Base-by-base conservation (phyloP, 2,329 filamentous ascomycete genomes). In the Neonectria ditissima region DNA sequence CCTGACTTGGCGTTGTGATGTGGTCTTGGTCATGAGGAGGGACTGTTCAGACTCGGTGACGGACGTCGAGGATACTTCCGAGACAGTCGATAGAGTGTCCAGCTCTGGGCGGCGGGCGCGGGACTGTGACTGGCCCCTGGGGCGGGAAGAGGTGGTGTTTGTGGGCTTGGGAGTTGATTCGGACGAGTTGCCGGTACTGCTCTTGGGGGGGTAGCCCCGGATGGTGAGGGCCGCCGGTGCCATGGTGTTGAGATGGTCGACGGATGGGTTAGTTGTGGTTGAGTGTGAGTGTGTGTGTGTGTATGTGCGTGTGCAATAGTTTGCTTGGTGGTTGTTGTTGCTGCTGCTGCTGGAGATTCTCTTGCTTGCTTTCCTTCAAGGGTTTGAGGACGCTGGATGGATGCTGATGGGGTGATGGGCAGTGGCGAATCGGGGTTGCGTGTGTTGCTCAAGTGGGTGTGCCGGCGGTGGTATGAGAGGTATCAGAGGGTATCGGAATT, bases 61-160 rank as follows among this genome's bases (percentile, higher is more conserved):
- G 30, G 67, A 64, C 18, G 66, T 34, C 18, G 68, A 70, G 4
- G 54, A 71, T 22, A 57, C 65, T 58, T 74, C 72, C 3, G 72
- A 72, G 18, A 74, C 72, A 30, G 72, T 72, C n/a, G 72, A 74
- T 24, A 74, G 63, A 1, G 54, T 55, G 41, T 73, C 70, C 28
- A 65, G 28, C 44, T 71, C 71, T 60, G 61, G 68, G 32, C 54
- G 60, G 52, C 67, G 65, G 20, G 55, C 20, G 11, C 61, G 51
- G 41, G 70, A 69, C 52, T 66, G 65, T n/a, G 71, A 74, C n/a
- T 64, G 59, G 34, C 67, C 67, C 55, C 68, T 52, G 28, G 63
- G 60, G 37, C 69, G 65, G 20, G 67, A 62, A 41, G 68, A 59
- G 34, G 22, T 62, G 48, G 59, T 44, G 16, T 50, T 65, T 22